Conservation (phyloP, 1,139 yeast genomes). For the Yarrowia galli region DNA sequence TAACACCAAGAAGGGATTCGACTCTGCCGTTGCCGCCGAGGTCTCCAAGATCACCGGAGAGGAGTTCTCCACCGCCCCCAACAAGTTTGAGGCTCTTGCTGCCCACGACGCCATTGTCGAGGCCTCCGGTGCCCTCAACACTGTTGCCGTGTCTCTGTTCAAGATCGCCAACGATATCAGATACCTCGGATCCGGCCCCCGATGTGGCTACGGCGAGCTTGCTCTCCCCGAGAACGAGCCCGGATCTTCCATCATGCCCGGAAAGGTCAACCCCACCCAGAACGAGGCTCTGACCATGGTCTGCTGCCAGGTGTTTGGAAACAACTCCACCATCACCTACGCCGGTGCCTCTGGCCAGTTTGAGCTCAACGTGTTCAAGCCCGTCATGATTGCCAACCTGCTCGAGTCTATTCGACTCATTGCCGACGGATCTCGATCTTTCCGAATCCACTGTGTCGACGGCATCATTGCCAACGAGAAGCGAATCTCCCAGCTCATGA, state of each 20-base stretch:
- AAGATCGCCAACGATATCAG: slow-evolving; percentile 98
- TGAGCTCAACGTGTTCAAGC: slow-evolving; percentile 97
- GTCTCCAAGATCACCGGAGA: slow-evolving; percentile 86
- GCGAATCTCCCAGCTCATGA: slow-evolving; percentile 83
- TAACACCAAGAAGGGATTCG: slow-evolving; percentile 91
- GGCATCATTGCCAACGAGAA: slow-evolving; percentile 90
- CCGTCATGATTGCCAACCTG: slow-evolving; percentile 90
- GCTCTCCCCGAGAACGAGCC: slow-evolving; percentile 98
- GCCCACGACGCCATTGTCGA: slow-evolving; percentile 98
- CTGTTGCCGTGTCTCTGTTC: slow-evolving; percentile 89
- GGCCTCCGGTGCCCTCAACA: slow-evolving; percentile 96
- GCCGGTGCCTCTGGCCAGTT: slow-evolving; percentile 99
- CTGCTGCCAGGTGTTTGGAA: slow-evolving; percentile 96
- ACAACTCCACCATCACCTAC: slow-evolving; percentile 91
- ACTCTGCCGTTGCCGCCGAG: slow-evolving; percentile 77
- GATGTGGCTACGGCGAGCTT: slow-evolving; percentile 98
- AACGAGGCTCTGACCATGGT: slow-evolving; percentile 99
- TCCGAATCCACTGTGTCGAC: slow-evolving; percentile 92
- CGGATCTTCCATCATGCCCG: slow-evolving; percentile 99
- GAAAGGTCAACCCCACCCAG: slow-evolving; percentile 98
- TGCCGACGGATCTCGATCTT: slow-evolving; percentile 88
- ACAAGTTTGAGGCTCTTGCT: slow-evolving; percentile 98
- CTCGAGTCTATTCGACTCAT: slow-evolving; percentile 84
- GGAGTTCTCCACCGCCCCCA: slow-evolving; percentile 92
- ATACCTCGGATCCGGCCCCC: slow-evolving; percentile 98